Evolutionary conservation across 352 stramenopile genomes (phyloP).

Genomic region (Pythium rhizo-oryzae): DNA sequence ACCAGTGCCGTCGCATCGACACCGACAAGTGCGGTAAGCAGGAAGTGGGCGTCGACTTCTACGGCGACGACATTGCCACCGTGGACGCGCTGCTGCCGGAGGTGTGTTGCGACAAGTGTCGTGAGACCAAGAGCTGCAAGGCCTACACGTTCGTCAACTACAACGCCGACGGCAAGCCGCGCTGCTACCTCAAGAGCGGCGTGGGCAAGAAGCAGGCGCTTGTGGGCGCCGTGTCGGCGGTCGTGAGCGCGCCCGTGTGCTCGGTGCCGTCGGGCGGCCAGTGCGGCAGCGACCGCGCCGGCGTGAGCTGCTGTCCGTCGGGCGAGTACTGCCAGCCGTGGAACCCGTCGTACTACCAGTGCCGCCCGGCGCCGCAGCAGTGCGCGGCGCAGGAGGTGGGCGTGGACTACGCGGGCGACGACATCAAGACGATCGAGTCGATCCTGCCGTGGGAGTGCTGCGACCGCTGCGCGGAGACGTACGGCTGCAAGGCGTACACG

Average conservation of each 20-base stretch:
- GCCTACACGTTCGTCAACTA: constrained; percentile 30
- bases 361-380: constrained; percentile 30
- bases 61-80: constrained; percentile 25
- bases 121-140: constrained; percentile 11
- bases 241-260: constrained; percentile 1
- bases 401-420: constrained; percentile 18
- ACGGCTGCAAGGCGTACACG: constrained; percentile 4
- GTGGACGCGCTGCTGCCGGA: constrained; percentile 19
- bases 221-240: neutral
- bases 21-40: constrained; percentile 19
- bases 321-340: constrained; percentile 66
- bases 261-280: constrained; percentile 10
- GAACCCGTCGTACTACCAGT: constrained; percentile 69
- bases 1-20: constrained; percentile 43
- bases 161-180: constrained; percentile 16
- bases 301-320: constrained; percentile 39
- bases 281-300: constrained; percentile 27
- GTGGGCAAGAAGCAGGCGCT: neutral
- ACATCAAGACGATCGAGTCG: constrained; percentile 35
- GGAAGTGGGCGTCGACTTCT: constrained; percentile 19
- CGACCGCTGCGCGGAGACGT: constrained; percentile 4
- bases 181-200: constrained; percentile 2
- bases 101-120: constrained; percentile 26
- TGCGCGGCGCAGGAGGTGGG: constrained; percentile 33
- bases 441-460: constrained; percentile 33